These are phyloP conservation scores for Earliella scabrosa DNA, from an alignment of 1,284 basidiomycete genomes.

Conservation along the genomic window DNA sequence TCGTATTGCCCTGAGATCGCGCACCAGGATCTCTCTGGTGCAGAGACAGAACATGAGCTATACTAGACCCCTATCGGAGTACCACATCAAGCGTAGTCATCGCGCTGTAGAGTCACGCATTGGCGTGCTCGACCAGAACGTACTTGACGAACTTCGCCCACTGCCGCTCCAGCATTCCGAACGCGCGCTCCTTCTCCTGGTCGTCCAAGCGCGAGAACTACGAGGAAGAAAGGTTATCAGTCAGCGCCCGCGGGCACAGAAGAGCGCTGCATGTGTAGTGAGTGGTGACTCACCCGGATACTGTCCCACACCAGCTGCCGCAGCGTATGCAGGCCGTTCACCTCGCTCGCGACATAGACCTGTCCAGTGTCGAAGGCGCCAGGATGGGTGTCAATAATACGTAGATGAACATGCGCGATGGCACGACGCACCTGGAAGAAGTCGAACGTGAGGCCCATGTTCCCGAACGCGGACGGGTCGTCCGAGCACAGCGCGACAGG, in stretches of 20 bases:
- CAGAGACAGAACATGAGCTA: too few relatives aligned
- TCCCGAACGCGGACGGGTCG: slow-evolving; percentile 76
- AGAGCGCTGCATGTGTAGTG: slow-evolving; percentile 3
- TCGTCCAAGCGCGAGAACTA: slow-evolving; percentile 58
- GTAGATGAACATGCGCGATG: not conserved
- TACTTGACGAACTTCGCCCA: slow-evolving; percentile 58
- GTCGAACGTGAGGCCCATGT: slow-evolving; percentile 75
- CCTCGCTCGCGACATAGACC: slow-evolving; percentile 69
- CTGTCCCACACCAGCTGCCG: slow-evolving; percentile 67
- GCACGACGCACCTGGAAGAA: slow-evolving; percentile 59
- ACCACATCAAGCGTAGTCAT: too few relatives aligned
- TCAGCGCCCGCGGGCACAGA: too few relatives aligned
- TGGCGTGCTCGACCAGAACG: slow-evolving; percentile 9
- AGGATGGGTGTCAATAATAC: not conserved
- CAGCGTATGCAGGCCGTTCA: slow-evolving; percentile 63
- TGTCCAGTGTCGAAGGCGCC: slow-evolving; percentile 31
- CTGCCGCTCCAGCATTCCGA: slow-evolving; percentile 51
- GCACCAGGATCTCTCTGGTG: too few relatives aligned
- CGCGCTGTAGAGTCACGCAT: too few relatives aligned
- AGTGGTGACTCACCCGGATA: slow-evolving; percentile 49
- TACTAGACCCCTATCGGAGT: too few relatives aligned
- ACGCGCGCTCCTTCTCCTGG: slow-evolving; percentile 51
- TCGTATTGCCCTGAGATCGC: too few relatives aligned
- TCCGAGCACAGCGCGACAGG: slow-evolving; percentile 74
- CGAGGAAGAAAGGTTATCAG: not conserved